Base-by-base conservation (phyloP, 768 basidiomycete genomes). In the Phylloporus arenicola region DNA sequence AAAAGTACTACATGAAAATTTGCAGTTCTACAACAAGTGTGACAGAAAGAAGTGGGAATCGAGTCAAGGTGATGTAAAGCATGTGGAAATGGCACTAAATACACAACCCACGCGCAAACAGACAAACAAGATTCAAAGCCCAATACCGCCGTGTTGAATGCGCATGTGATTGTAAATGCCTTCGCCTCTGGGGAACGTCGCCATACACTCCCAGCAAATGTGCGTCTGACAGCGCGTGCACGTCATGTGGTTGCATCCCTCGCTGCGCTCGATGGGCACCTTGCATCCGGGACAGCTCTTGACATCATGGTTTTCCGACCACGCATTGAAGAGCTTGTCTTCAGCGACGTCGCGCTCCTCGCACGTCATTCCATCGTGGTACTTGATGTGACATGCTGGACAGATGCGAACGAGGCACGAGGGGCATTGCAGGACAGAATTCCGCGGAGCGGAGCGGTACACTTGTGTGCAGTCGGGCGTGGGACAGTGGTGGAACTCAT, bases 231-330 rank as follows among this genome's bases (percentile, higher is more conserved):
- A 92, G 29, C 76, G 75, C 0, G 73, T 73, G 65, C 88, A 92
- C n/a, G 79, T 82, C 75, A 92, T 81, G 64, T 92, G 88, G 68
- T 92, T 86, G 66, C 88, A 92, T 0, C 88, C 88, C 54, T 81
- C 84, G 25, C 69, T 71, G 35, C 83, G 80, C 66, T 91, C 86
- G 55, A 92, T 89, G 6, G 77, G 73, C 7, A 77, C 75, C 47
- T 77, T 77, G 70, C 88, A 92, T 0, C 76, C 76, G 2, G 88
- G 88, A 63, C 88, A 92, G 29, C 74, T 70, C 70, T 89, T 86
- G 48, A 88, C 85, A 56, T 83, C 80, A 56, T 86, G 77, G 33
- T 64, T 63, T 54, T 63, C 68, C 50, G 76, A 73, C 88, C 88
- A 92, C 51, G 77, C 74, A 47, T 75, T 68, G 73, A 87, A 87